Base-by-base conservation (phyloP, 1,139 yeast genomes). In the Geotrichum candidum region DNA sequence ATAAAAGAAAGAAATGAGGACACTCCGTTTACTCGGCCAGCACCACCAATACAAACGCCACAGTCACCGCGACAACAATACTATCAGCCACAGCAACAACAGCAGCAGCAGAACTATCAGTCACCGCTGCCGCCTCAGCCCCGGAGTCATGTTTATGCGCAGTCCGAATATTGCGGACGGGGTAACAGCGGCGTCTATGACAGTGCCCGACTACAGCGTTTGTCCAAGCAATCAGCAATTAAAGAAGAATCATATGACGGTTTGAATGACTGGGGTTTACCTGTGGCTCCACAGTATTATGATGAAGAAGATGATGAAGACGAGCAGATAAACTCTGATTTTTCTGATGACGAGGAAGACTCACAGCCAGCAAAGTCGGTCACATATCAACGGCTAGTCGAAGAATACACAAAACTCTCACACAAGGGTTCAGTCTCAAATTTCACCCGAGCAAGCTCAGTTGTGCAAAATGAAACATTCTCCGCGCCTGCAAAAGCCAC, bases 261-360 rank as follows among this genome's bases (percentile, higher is more conserved):
- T 2, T 65, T 69, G 5, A 66, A 65, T 22, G 67, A 60, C 22
- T 69, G 72, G 72, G 72, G 72, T 1, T 61, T 69, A 4, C 72
- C 72, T 29, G 67, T 63, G 9, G 63, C 62, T 5, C 53, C 53
- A 6, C 60, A 52, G 7, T 67, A 61, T 35, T 64, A 61, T 25
- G 59, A 53, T 10, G 62, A 58, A 15, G 57, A 50, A 22, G 65
- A 61, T 13, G 62, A 54, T 11, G 57, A 59, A 13, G 59, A 35
- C 18, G 62, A 60, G 45, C 45, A 58, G 18, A 45, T 56, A 27
- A 54, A 52, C 22, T 56, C 59, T 22, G 59, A 59, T n/a, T 59
- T 56, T 46, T 55, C 59, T n/a, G 53, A 45, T 27, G 25, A 31
- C 25, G 62, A 56, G 23, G 56, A 58, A 6, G 27, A 52, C n/a